phyloP scores from a whole-genome alignment of 1,284 basidiomycete genomes.

The Lentinula novae-zelandiae region DNA sequence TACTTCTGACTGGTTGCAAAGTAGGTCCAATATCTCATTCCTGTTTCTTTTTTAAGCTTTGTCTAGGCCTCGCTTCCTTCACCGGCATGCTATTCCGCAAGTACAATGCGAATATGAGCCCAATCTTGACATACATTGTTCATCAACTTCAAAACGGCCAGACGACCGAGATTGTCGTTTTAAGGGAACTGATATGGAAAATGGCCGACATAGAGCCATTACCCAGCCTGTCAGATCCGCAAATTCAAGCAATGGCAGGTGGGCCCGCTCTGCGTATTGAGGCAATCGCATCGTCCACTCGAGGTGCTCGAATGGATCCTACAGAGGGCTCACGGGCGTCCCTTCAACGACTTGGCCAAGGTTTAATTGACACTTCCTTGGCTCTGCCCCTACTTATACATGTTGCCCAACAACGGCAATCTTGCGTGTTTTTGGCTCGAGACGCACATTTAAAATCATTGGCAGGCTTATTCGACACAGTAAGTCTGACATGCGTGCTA shows the following conservation, averaged over 20 bases:
- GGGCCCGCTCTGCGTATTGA: slow-evolving; percentile 87
- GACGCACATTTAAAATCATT: slow-evolving; percentile 81
- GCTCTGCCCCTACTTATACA: slow-evolving; percentile 84
- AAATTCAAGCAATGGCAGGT: slow-evolving; percentile 87
- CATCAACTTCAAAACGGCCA: slow-evolving; percentile 86
- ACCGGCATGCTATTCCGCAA: slow-evolving; percentile 89
- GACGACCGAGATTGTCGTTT: slow-evolving; percentile 86
- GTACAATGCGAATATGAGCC: slow-evolving; percentile 80
- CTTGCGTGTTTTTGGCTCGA: slow-evolving; percentile 68
- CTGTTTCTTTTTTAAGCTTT: slow-evolving; percentile 16
- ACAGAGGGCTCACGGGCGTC: slow-evolving; percentile 57
- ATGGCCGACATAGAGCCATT: slow-evolving; percentile 95
- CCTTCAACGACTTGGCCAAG: slow-evolving; percentile 65
- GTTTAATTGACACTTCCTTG: slow-evolving; percentile 67
- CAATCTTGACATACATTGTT: slow-evolving; percentile 86
- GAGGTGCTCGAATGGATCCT: slow-evolving; percentile 69
- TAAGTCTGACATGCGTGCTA: slow-evolving; percentile 37
- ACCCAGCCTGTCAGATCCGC: slow-evolving; percentile 83
- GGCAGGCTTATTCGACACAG: slow-evolving; percentile 83
- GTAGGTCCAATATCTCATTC: slow-evolving; percentile 43
- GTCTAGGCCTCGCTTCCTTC: slow-evolving; percentile 85
- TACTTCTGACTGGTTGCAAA: slow-evolving; percentile 90
- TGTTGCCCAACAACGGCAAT: slow-evolving; percentile 84
- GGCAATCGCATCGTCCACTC: slow-evolving; percentile 67
- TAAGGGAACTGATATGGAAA: slow-evolving; percentile 90